phyloP scores from a whole-genome alignment of 2,329 filamentous ascomycete species.

The Acrocalymma vagum region DNA sequence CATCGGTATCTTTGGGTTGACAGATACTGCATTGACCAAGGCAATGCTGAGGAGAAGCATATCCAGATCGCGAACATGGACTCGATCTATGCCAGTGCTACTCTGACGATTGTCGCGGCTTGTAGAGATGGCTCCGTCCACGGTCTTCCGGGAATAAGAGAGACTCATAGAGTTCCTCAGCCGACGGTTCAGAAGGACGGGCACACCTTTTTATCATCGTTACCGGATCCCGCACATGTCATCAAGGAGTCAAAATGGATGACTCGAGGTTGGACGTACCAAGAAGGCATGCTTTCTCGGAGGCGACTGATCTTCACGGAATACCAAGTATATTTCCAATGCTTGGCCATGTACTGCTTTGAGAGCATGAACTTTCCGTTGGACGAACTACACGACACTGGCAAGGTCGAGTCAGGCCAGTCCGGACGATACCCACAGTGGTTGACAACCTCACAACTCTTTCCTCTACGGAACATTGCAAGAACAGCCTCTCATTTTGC shows the following conservation, averaged over 20 bases:
- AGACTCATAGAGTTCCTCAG: not conserved
- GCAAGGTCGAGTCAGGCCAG: no score
- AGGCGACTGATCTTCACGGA: constrained; percentile 11
- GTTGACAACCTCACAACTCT: no score
- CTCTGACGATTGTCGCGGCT: constrained; percentile 17
- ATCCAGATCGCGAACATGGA: constrained; percentile 17
- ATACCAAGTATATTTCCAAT: constrained; percentile 2
- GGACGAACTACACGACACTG: no score
- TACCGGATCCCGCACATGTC: constrained; percentile 11
- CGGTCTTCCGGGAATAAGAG: constrained; percentile 10
- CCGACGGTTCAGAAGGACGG: not conserved
- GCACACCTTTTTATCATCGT: constrained; percentile 3
- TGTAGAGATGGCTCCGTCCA: constrained; percentile 6
- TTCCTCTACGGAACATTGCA: no score
- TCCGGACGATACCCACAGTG: no score
- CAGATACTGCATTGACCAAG: constrained; percentile 12
- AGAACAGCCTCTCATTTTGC: no score
- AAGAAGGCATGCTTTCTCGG: constrained; percentile 6
- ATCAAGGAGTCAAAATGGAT: constrained; percentile 8
- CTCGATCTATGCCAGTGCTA: constrained; percentile 12
- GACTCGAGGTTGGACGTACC: constrained; percentile 8
- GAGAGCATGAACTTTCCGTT: no score
- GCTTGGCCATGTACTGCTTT: no score
- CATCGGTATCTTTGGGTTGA: constrained; percentile 11
- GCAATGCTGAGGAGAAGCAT: constrained; percentile 2